These are phyloP conservation scores for Rhynchosporium secalis DNA, from an alignment of 2,329 filamentous ascomycete species.

Conservation along the genomic window DNA sequence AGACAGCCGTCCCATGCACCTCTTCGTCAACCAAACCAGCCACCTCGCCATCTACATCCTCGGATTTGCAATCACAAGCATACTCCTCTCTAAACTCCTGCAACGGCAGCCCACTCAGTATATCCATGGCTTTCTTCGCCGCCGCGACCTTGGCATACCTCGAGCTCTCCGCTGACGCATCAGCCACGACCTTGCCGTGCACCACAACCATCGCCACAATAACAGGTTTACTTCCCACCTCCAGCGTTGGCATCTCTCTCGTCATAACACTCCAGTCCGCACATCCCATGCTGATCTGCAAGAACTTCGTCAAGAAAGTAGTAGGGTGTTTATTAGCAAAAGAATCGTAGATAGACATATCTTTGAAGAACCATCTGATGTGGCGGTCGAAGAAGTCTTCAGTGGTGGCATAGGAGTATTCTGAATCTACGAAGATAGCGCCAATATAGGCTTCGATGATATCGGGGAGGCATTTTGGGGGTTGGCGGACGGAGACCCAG, in stretches of 20 bases:
- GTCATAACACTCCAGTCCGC: constrained; percentile 51
- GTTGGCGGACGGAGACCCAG: constrained; percentile 63
- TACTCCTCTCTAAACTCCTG: constrained; percentile 61
- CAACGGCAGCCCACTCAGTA: constrained; percentile 47
- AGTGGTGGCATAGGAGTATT: constrained; percentile 73
- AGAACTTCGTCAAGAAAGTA: constrained; percentile 65
- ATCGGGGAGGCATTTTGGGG: constrained; percentile 78
- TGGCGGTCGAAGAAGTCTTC: constrained; percentile 74
- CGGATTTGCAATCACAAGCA: constrained; percentile 60
- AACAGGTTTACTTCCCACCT: constrained; percentile 44
- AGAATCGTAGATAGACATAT: constrained; percentile 84
- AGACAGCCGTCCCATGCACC: constrained; percentile 26
- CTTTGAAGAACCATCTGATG: constrained; percentile 75
- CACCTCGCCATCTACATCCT: constrained; percentile 20
- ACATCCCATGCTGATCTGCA: constrained; percentile 68
- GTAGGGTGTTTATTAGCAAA: constrained; percentile 87
- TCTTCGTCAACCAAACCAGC: constrained; percentile 14
- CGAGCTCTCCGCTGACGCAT: constrained; percentile 60
- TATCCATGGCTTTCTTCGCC: constrained; percentile 57
- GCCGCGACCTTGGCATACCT: constrained; percentile 72
- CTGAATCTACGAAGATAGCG: constrained; percentile 86
- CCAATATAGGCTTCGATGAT: constrained; percentile 87
- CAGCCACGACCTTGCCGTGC: constrained; percentile 67
- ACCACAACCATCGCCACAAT: constrained; percentile 75
- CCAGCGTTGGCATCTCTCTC: constrained; percentile 45